Evolutionary conservation across 2,329 filamentous ascomycete genomes (phyloP).

Genomic region (Alternaria solani): DNA sequence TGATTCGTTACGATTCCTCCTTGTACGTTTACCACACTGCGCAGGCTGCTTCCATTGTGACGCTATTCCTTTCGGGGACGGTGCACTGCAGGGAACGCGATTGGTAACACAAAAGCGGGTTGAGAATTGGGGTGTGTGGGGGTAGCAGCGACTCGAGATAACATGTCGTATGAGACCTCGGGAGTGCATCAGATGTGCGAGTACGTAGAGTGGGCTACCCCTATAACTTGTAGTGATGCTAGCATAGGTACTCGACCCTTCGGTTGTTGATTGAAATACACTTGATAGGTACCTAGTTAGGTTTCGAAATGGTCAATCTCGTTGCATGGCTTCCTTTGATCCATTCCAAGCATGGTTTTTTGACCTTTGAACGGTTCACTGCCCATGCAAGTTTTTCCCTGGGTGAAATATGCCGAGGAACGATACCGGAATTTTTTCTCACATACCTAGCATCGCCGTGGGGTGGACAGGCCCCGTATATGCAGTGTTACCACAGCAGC

Average conservation of each 20-base stretch:
- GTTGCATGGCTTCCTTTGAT: not conserved
- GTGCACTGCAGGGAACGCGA: not conserved
- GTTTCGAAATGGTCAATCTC: not conserved
- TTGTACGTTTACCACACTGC: not conserved
- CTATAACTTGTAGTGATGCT: not conserved
- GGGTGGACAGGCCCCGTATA: not conserved
- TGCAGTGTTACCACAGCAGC: not conserved
- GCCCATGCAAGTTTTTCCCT: not conserved
- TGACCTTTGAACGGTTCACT: too few species aligned
- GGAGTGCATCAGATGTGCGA: not conserved
- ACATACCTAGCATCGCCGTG: not conserved
- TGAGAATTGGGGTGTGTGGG: not conserved
- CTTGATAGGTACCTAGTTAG: too few species aligned
- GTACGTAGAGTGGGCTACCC: not conserved
- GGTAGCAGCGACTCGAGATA: not conserved
- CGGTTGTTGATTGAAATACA: too few species aligned
- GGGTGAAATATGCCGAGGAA: not conserved
- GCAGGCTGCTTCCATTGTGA: not conserved
- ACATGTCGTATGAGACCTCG: not conserved
- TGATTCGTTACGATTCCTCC: not conserved
- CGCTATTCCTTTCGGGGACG: not conserved
- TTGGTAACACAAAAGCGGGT: not conserved
- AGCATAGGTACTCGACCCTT: not conserved
- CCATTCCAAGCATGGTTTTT: not conserved
- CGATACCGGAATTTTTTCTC: not conserved